Percentiles rank a stretch among this genome's conserved stretches.
Conservation (phyloP, 2,329 filamentous ascomycete species). For the Alternaria triticimaculans region DNA sequence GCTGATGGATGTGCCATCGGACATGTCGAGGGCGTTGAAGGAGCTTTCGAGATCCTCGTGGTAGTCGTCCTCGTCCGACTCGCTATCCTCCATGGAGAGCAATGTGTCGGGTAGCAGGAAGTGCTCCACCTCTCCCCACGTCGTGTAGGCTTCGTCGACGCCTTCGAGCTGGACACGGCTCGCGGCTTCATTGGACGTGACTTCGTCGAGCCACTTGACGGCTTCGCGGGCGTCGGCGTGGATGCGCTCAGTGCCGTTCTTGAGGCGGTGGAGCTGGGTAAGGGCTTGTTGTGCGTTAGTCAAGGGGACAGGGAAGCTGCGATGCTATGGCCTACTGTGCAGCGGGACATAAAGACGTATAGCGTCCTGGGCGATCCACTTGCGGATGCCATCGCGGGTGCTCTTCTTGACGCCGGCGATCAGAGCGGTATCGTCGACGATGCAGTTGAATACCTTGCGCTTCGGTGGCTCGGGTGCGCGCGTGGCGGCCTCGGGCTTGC, state of each 20-base stretch:
- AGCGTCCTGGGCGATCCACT: constrained; percentile 58
- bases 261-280: constrained; percentile 54
- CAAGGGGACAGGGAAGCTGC: constrained; percentile 2
- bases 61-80: constrained; percentile 46
- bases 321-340: constrained; percentile 51
- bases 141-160: constrained; percentile 54
- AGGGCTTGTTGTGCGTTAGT: constrained; percentile 50
- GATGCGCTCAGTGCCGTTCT: constrained; percentile 50
- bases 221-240: constrained; percentile 56
- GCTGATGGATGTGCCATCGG: constrained; percentile 52
- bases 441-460: constrained; percentile 61
- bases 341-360: constrained; percentile 60
- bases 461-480: constrained; percentile 38
- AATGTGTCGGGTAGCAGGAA: constrained; percentile 57
- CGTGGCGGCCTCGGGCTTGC: constrained; percentile 32
- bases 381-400: constrained; percentile 59
- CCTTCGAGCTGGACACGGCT: constrained; percentile 55
- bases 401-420: constrained; percentile 59
- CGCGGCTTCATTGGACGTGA: constrained; percentile 51
- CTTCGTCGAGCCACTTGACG: constrained; percentile 59
- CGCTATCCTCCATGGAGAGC: constrained; percentile 56
- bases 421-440: constrained; percentile 60
- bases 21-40: constrained; percentile 45
- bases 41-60: constrained; percentile 49
- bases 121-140: constrained; percentile 59